Conservation (phyloP, 805 yeast species). For the Wickerhamomyces chaumierensis region DNA sequence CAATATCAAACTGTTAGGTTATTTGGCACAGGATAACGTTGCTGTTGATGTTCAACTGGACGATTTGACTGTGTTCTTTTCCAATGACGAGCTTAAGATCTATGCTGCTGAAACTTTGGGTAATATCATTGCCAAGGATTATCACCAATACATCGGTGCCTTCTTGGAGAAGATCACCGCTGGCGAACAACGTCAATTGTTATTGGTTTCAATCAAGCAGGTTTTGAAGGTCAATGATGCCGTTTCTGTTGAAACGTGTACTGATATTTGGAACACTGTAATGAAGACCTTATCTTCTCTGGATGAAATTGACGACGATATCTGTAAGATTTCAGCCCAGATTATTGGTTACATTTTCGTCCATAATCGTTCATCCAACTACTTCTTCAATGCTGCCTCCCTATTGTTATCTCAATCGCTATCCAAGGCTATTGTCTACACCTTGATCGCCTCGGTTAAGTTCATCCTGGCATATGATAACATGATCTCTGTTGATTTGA, state of each 20-base stretch:
- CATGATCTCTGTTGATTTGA: conserved; percentile 11
- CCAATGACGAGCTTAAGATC: conserved; percentile 26
- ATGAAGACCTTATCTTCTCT: conserved; percentile 6
- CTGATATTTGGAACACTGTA: conserved; percentile 18
- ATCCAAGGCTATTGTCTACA: conserved; percentile 14
- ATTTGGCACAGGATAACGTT: conserved; percentile 24
- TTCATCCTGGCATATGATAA: conserved; percentile 24
- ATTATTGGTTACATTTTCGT: conserved; percentile 18
- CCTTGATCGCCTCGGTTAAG: conserved; percentile 25
- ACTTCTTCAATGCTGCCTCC: conserved; percentile 17
- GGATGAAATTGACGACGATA: conserved; percentile 14
- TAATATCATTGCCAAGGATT: conserved; percentile 30
- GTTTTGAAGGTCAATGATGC: conserved; percentile 15
- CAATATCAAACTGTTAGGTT: conserved; percentile 36
- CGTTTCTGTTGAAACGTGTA: conserved; percentile 14
- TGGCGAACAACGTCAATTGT: conserved; percentile 15
- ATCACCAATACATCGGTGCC: conserved; percentile 25
- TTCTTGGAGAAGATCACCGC: conserved; percentile 23
- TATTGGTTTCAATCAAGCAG: conserved; percentile 22
- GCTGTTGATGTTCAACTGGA: conserved; percentile 22
- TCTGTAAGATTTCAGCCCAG: conserved; percentile 15
- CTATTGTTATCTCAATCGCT: conserved; percentile 9
- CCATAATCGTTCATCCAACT: conserved; percentile 19
- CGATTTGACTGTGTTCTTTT: conserved; percentile 24
- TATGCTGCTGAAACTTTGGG: conserved; percentile 47